Base-by-base conservation (phyloP, 371 early-diverging fungal species). In the Mortierella sp. region DNA sequence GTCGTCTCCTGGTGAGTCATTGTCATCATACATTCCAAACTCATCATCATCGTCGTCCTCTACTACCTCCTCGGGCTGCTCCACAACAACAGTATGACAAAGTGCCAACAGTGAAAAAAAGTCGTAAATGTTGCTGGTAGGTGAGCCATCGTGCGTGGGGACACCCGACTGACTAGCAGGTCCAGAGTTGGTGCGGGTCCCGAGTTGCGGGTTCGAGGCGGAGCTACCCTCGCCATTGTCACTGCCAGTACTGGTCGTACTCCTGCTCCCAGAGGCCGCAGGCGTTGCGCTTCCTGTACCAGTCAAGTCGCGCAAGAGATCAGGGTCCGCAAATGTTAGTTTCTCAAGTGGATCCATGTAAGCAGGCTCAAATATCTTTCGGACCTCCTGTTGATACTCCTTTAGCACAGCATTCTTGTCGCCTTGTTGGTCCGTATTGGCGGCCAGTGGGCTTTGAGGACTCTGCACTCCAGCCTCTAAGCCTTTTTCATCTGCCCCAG, bases 51-150 rank as follows among this genome's bases (percentile, higher is more conserved):
- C 83, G 24, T 84, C 87, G 41, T 86, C 82, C 32, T 83, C 84
- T n/a, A 80, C 81, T 8, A 84, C 66, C 23, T 79, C 75, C 28
- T 80, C 78, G 61, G 73, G 70, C 47, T 86, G 82, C 43, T 97
- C 97, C 8, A 95, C 88, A 4, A 99, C 81, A 0, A 97, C 97
- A 0, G 97, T 95, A 72, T 99, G 98, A 79, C 98, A 99, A 0
- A 97, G 82, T 3, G 97, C 90, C 19, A 99, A 80, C 17, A 93
- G 81, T 8, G 89, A 88, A 63, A 97, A 92, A 56, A 98, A 98
- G 52, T 95, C 91, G 28, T 86, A 81, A 43, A 95, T 73, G 30
- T 72, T 71, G n/a, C 70, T 61, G 8, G 81, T 42, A 12, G 65
- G 78, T 1, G 75, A 60, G 1, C 60, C 70, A 58, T 70, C 78